Evolutionary conservation across 2,329 filamentous ascomycete species (phyloP).

Genomic region (Fusarium goolgardi): DNA sequence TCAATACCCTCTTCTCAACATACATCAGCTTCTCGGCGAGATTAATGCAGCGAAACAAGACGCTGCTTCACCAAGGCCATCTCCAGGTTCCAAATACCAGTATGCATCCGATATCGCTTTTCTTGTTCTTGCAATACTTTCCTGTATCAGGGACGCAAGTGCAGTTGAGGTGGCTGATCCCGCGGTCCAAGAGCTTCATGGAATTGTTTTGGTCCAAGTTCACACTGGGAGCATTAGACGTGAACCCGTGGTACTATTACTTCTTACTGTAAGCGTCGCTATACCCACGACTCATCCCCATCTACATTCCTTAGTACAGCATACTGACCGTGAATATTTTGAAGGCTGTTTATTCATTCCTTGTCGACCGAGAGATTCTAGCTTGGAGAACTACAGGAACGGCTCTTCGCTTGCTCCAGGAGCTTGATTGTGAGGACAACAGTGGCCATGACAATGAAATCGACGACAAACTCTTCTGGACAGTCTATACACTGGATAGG

Average conservation of each 20-base stretch:
- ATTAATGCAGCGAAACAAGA: neutral
- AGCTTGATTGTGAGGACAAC: neutral
- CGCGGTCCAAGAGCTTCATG: neutral
- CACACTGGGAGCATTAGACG: neutral
- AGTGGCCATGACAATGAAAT: neutral
- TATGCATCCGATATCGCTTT: neutral
- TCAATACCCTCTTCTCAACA: neutral
- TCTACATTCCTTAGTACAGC: accelerated
- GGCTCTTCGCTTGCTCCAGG: neutral
- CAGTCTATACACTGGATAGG: neutral
- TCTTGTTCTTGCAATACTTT: neutral
- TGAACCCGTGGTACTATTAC: neutral
- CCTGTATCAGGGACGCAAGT: neutral
- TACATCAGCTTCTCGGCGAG: neutral
- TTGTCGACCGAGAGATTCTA: neutral
- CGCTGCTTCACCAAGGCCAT: neutral
- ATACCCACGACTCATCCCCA: neutral
- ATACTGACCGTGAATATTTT: neutral
- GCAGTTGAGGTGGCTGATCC: neutral
- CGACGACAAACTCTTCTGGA: neutral
- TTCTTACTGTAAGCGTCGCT: neutral
- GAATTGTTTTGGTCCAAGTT: neutral
- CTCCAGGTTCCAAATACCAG: neutral
- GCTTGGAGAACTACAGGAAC: neutral
- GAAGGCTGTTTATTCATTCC: neutral